Percentiles rank a stretch among this genome's conserved stretches.
These are phyloP conservation scores for Salix suchowensis DNA, from an alignment of 345 rosid genomes.

Conservation along the genomic window DNA sequence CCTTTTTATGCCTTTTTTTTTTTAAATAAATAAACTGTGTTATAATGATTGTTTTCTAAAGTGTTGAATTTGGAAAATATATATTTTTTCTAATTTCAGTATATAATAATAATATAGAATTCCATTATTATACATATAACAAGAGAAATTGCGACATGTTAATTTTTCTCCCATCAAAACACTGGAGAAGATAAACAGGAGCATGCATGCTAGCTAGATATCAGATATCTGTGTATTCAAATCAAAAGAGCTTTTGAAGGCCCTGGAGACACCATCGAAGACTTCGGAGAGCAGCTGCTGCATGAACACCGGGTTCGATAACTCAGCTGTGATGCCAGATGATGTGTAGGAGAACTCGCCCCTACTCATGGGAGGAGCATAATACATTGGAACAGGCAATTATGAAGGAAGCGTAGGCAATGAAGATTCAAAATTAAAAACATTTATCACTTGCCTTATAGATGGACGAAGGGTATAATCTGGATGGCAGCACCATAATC, in stretches of 20 bases:
- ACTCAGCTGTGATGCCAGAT: neutral
- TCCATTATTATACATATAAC: too few species aligned
- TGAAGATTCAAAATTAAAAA: constrained; percentile 22
- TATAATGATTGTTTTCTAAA: too few species aligned
- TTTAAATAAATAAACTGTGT: too few species aligned
- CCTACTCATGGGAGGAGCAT: constrained; percentile 18
- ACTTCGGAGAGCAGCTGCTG: constrained; percentile 4
- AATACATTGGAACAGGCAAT: constrained; percentile 24
- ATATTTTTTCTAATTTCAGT: too few species aligned
- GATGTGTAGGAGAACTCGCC: constrained; percentile 19
- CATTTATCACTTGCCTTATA: constrained; percentile 22
- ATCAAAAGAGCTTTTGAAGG: constrained; percentile 13
- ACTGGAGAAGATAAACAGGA: too few species aligned
- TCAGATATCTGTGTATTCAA: neutral
- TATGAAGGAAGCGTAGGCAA: constrained; percentile 20
- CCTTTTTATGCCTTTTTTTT: too few species aligned
- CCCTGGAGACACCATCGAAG: constrained; percentile 5
- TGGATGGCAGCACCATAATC: constrained; percentile 30
- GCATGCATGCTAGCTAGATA: too few species aligned
- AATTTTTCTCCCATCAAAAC: too few species aligned
- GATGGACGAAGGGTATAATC: constrained; percentile 17
- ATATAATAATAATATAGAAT: too few species aligned
- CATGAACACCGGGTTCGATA: neutral
- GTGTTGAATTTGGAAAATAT: too few species aligned
- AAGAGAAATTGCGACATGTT: too few species aligned